These are phyloP conservation scores for Mortierella sp. DNA, from an alignment of 371 early-diverging fungal species.

Conservation along the genomic window DNA sequence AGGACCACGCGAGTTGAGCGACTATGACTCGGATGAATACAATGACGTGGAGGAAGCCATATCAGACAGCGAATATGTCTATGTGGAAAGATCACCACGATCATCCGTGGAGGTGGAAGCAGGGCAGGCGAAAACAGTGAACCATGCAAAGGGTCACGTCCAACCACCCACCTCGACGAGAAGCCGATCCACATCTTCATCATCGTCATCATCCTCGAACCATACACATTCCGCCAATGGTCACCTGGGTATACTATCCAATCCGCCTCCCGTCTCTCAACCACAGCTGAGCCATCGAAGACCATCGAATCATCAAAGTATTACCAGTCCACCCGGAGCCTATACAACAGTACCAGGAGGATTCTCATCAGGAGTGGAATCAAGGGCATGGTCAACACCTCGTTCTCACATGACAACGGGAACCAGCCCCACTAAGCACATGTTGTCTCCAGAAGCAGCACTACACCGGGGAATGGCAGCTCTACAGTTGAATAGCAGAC, in stretches of 20 bases:
- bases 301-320: slow-evolving; percentile 14
- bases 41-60: slow-evolving; percentile 49
- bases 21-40: slow-evolving; percentile 52
- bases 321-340: background rate
- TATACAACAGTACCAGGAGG: slow-evolving; percentile 36
- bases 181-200: background rate
- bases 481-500: slow-evolving; percentile 28
- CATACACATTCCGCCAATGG: slow-evolving; percentile 10
- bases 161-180: slow-evolving; percentile 3
- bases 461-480: slow-evolving; percentile 25
- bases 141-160: background rate
- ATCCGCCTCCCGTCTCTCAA: slow-evolving; percentile 16
- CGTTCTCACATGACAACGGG: background rate
- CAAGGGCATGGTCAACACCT: slow-evolving; percentile 18
- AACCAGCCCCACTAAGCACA: background rate
- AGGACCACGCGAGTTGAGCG: slow-evolving; percentile 49
- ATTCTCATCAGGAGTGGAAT: slow-evolving; percentile 23
- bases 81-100: slow-evolving; percentile 32
- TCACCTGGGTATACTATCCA: background rate
- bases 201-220: slow-evolving; percentile 1
- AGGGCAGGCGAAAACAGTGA: background rate
- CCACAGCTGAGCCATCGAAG: slow-evolving; percentile 27
- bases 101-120: slow-evolving; percentile 15
- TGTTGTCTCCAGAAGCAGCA: slow-evolving; percentile 15
- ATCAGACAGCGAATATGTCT: slow-evolving; percentile 45